Percentiles rank a stretch among this genome's conserved stretches.
These are phyloP conservation scores for Fusarium tanahbumbuense DNA, from an alignment of 2,329 filamentous ascomycete genomes.

Conservation along the genomic window DNA sequence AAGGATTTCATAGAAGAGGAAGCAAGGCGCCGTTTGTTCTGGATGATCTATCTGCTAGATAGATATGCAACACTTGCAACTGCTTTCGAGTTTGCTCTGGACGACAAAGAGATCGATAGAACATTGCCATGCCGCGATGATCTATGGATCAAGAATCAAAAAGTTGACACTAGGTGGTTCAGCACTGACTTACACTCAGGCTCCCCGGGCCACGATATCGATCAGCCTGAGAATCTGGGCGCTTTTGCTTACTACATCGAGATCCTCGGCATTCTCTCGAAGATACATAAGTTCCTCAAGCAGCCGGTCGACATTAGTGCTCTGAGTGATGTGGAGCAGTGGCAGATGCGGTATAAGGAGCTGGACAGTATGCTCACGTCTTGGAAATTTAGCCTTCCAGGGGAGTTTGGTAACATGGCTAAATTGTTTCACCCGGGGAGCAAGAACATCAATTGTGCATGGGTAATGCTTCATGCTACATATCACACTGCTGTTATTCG, in stretches of 20 bases:
- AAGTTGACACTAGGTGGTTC: slow-evolving; percentile 88
- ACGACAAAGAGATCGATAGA: slow-evolving; percentile 90
- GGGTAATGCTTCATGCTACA: slow-evolving; percentile 91
- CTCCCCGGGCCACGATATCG: slow-evolving; percentile 70
- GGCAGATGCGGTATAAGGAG: slow-evolving; percentile 88
- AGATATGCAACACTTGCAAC: slow-evolving; percentile 91
- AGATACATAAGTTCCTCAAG: slow-evolving; percentile 89
- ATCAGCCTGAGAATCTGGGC: slow-evolving; percentile 83
- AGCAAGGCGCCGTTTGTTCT: slow-evolving; percentile 84
- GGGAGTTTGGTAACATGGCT: slow-evolving; percentile 85
- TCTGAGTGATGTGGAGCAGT: slow-evolving; percentile 85
- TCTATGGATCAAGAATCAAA: slow-evolving; percentile 83
- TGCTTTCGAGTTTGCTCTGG: slow-evolving; percentile 89
- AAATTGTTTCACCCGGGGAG: slow-evolving; percentile 78
- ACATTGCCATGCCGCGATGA: slow-evolving; percentile 89
- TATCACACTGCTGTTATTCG: slow-evolving; percentile 92
- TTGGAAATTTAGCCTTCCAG: slow-evolving; percentile 87
- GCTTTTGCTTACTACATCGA: slow-evolving; percentile 93
- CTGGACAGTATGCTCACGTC: slow-evolving; percentile 82
- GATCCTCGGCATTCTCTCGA: slow-evolving; percentile 85
- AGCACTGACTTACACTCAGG: slow-evolving; percentile 61
- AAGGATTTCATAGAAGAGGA: slow-evolving; percentile 92
- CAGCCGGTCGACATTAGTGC: slow-evolving; percentile 89
- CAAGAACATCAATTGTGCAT: slow-evolving; percentile 80
- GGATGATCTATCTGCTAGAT: slow-evolving; percentile 93